Conservation (phyloP, 2,329 filamentous ascomycete genomes). For the Tolypocladium sp. region DNA sequence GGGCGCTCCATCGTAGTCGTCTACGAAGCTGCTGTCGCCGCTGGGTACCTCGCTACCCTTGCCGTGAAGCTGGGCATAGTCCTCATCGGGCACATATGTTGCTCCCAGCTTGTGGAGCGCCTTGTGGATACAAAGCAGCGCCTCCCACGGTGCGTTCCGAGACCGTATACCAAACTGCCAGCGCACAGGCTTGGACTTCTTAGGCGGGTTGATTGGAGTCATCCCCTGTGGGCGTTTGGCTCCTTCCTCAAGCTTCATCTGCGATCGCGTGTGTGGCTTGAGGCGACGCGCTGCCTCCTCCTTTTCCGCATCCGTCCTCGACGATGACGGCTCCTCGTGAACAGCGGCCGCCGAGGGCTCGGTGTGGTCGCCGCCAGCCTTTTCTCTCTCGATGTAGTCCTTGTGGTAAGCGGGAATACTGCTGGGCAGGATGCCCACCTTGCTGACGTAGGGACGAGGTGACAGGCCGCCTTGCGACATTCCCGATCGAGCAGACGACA, state of each 20-base stretch:
- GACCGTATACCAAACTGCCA: constrained; percentile 99
- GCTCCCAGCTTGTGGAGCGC: constrained; percentile 81
- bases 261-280: constrained; percentile 73
- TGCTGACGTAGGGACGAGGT: constrained; percentile 59
- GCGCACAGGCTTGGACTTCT: constrained; percentile 72
- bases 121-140: constrained; percentile 90
- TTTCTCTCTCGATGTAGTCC: constrained; percentile 73
- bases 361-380: constrained; percentile 38
- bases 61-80: constrained; percentile 39
- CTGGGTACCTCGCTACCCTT: constrained; percentile 25
- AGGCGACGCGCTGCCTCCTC: constrained; percentile 72
- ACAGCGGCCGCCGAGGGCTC: constrained; percentile 32
- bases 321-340: constrained; percentile 37
- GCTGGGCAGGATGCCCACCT: constrained; percentile 84
- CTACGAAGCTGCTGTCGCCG: constrained; percentile 31
- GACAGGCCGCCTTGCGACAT: constrained; percentile 38
- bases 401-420: constrained; percentile 86
- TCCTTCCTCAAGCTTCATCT: constrained; percentile 58
- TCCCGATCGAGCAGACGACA: constrained; percentile 45
- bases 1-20: constrained; percentile 25
- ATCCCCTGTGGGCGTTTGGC: constrained; percentile 51
- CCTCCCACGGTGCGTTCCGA: constrained; percentile 87
- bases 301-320: constrained; percentile 62
- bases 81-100: constrained; percentile 68
- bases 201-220: constrained; percentile 53